Evolutionary conservation across 768 basidiomycete genomes (phyloP).

Genomic region (Phaeotremella fagi): DNA sequence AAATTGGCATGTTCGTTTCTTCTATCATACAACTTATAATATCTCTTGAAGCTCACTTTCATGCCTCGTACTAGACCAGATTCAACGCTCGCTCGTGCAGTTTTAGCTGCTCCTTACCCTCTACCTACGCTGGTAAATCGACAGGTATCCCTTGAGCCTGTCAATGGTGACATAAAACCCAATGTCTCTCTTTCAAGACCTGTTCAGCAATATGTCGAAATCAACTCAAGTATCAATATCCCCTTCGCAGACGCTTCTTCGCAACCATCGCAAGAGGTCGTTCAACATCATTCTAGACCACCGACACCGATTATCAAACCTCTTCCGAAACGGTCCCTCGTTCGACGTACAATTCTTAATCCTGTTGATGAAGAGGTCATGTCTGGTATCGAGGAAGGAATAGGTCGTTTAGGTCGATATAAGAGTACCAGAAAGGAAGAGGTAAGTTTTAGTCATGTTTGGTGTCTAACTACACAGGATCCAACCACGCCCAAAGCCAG

Average conservation of each 20-base stretch:
- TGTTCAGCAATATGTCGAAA: no score
- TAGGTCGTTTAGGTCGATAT: not conserved
- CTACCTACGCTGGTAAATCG: conserved; percentile 23
- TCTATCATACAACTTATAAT: conserved; percentile 10
- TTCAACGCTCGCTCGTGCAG: conserved; percentile 17
- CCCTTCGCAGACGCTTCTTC: not conserved
- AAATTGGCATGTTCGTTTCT: not conserved
- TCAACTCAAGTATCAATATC: not conserved
- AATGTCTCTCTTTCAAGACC: not conserved
- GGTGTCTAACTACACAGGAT: not conserved
- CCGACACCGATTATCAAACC: not conserved
- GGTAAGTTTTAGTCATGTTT: not conserved
- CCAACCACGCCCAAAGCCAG: not conserved
- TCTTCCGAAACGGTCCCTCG: not conserved
- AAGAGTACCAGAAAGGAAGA: not conserved
- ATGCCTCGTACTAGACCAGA: conserved; percentile 9
- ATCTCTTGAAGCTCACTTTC: no score
- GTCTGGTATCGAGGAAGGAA: conserved; percentile 7
- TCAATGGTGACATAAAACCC: not conserved
- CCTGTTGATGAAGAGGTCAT: not conserved
- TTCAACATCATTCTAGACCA: not conserved
- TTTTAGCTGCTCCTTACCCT: conserved; percentile 33
- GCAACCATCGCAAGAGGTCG: not conserved
- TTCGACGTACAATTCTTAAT: not conserved
- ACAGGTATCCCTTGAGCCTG: not conserved